Base-by-base conservation (phyloP, 768 basidiomycete species). In the Boletus sensibilis region DNA sequence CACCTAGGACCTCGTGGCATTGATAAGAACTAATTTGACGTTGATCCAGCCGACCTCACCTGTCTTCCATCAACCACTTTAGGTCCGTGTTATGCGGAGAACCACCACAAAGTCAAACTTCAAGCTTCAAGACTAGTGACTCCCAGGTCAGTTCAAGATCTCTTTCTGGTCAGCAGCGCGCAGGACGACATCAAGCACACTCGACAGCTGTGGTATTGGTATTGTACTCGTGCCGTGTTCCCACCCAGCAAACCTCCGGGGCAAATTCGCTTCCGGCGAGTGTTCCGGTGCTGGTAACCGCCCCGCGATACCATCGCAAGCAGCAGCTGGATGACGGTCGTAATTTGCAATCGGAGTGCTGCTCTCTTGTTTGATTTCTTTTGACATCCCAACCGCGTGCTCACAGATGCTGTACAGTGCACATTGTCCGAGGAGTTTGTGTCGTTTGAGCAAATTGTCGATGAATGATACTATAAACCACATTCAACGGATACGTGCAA, bases 301-400 rank as follows among this genome's bases (percentile, higher is more conserved):
- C 65, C 25, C 35, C 44, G 29, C 52, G 50, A 57, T 56, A 48
- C 8, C 52, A 52, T 16, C 16, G 4, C 37, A 39, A 9, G 29
- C 42, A 9, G 29, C 42, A 55, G 68, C 61, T 60, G 61, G 60
- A 60, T 69, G 68, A 65, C 48, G 50, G 65, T 61, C 37, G 56
- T 67, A 57, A 68, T 67, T 68, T 68, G 68, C 68, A 68, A 68
- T 60, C 70, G 61, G 68, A 63, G 44, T 33, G 38, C 34, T 53
- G 2, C 2, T 50, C 23, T 40, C 14, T 56, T 20, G 6, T 46
- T 33, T 44, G n/a, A 29, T 39, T 29, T 52, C 20, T 53, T 35
- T 54, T 23, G 23, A 39, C 13, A 14, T 39, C 13, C 33, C 25
- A 29, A 46, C 25, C n/a, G 2, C 21, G 3, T 23, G 20, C 59